Evolutionary conservation across 129 eudicot genomes (phyloP), one percentile per base, ranked within the genome.

Genomic region (Flaveria robusta): DNA sequence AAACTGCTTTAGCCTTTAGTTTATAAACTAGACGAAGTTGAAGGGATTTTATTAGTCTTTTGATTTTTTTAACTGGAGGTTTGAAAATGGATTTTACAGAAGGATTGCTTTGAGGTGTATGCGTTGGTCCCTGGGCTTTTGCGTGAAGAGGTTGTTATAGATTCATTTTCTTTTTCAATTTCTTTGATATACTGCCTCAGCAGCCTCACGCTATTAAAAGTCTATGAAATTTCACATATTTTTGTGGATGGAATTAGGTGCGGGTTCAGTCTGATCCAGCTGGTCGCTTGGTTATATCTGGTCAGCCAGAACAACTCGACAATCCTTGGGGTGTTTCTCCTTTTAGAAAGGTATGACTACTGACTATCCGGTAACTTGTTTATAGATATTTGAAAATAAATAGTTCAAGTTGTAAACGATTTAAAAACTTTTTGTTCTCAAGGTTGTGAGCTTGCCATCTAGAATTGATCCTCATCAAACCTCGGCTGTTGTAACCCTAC

Each of bases 51-150:
- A 26, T 60, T 14, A 37, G 31, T 56, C 45, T 47, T 46, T 46
- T 63, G 7, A 56, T 78, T 49, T 71, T 42, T 41, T 68, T 58
- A 46, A 81, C 58, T 62, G 29, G 12, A 42, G 16, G 16, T 43
- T 80, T 63, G 51, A 5, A 34, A 66, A 34, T 43, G 63, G 76
- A 41, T 20, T 74, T 5, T 74, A 72, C 90, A 93, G 98, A 93
- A 88, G 87, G 98, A 93, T 77, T 93, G 98, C 86, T 93, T 79
- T 83, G 98, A 93, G 89, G 95, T 93, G 63, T 93, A 93, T 81
- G 98, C 97, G 47, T 93, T 93, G 81, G 98, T 93, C 82, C 98
- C 98, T 2, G 98, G 98, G 79, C 98, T 93, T 76, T 79, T 90
- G 70, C 95, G 98, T 15, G 98, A 93, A 77, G 98, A 93, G 98